Base-by-base conservation (phyloP, 2,329 filamentous ascomycete species). In the Dryadomyces quercus-mongolicae region DNA sequence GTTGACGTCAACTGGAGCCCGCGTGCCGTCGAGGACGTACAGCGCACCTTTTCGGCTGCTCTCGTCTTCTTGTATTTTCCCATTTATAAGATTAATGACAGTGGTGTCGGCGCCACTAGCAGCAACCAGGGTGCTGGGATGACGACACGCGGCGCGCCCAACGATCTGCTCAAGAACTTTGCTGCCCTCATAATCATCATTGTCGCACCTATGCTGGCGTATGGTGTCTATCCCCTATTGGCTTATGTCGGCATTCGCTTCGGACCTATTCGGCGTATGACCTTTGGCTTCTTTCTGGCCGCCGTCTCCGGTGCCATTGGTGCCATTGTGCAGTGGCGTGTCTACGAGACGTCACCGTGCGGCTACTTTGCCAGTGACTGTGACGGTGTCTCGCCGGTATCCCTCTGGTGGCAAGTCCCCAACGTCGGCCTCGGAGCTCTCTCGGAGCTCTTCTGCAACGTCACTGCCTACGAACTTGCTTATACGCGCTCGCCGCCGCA, bases 401-500 rank as follows among this genome's bases (percentile, higher is more conserved):
- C 72, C 43, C 74, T 81, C 36, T 79, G 75, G 71, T 69, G 73
- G 54, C 74, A 79, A 57, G 67, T 75, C 1, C 72, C 74, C 21
- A 69, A 72, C 38, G 76, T 78, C 60, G 65, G 73, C 5, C 68
- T 81, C 2, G 74, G 76, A 43, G 77, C 74, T 22, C 67, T 77
- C 25, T 73, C 74, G 1, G 77, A 82, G 63, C 75, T 82, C 60
- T 76, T 82, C 58, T 74, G 76, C 38, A 81, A 78, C 49, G 80
- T 85, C 53, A 84, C 82, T 1, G 73, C 77, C 49, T 74, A 84
- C 49, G 83, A 86, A 64, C 82, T 86, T 58, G 83, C 81, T 8
- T 86, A 81, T 67, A 81, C 80, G 61, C 84, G 85, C 62, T 81
- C 84, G 0, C 83, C 83, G 2, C 74, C 75, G 54, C 76, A 78